Evolutionary conservation across 1,284 basidiomycete species (phyloP).

Genomic region (Tetrapyrgos nigripes): DNA sequence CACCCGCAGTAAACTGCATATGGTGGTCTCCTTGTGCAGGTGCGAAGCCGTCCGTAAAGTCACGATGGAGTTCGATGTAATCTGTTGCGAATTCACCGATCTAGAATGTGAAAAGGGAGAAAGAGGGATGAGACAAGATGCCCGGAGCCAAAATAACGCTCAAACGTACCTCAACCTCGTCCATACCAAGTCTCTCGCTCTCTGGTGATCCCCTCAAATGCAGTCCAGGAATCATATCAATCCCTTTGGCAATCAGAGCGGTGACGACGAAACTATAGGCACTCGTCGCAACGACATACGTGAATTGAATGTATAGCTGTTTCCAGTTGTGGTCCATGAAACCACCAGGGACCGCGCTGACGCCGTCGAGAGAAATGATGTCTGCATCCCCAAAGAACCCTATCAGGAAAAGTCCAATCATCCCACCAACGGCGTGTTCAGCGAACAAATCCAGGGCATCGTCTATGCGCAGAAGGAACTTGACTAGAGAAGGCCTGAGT

Average conservation of each 20-base stretch:
- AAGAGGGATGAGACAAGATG: neutral
- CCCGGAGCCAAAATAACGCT: neutral
- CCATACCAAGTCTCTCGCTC: constrained; percentile 88
- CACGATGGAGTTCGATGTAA: constrained; percentile 78
- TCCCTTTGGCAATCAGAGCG: constrained; percentile 66
- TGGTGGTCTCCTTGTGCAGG: constrained; percentile 19
- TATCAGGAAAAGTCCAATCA: constrained; percentile 83
- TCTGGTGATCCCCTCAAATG: constrained; percentile 77
- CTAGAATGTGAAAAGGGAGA: too few relatives aligned
- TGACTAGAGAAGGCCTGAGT: constrained; percentile 52
- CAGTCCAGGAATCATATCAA: constrained; percentile 83
- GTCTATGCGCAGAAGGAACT: constrained; percentile 73
- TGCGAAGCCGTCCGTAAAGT: constrained; percentile 66
- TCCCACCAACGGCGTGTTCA: constrained; percentile 87
- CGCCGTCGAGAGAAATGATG: constrained; percentile 76
- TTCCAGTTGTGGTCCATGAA: constrained; percentile 51
- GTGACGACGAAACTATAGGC: constrained; percentile 74
- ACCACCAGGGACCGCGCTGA: constrained; percentile 56
- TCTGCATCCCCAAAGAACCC: constrained; percentile 76
- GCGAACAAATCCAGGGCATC: constrained; percentile 89
- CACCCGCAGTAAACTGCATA: constrained; percentile 52
- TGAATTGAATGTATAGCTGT: constrained; percentile 81
- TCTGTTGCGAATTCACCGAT: constrained; percentile 82
- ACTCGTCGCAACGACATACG: constrained; percentile 77
- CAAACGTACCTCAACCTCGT: constrained; percentile 77